These are phyloP conservation scores for Trichosporon sp. DNA, from an alignment of 1,284 basidiomycete species.

Conservation along the genomic window DNA sequence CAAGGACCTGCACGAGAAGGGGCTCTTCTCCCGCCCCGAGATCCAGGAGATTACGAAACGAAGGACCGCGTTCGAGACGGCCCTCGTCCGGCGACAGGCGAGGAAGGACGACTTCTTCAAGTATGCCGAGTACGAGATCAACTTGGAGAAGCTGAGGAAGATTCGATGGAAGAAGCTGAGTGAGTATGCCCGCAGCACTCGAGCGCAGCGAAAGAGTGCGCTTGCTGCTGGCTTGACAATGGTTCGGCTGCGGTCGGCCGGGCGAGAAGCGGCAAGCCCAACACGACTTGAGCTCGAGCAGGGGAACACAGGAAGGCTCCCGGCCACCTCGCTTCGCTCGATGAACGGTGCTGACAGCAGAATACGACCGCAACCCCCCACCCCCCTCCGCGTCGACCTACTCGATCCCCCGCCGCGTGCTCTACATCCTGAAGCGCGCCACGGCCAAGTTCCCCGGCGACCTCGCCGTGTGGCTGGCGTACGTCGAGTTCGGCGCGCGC, in stretches of 20 bases:
- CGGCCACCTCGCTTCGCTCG: too few species aligned
- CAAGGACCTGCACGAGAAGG: conserved; percentile 85
- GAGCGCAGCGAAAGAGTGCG: neutral
- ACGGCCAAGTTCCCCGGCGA: conserved; percentile 86
- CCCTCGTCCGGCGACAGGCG: conserved; percentile 77
- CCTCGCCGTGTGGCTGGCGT: conserved; percentile 82
- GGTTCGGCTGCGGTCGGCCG: too few species aligned
- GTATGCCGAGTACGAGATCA: conserved; percentile 91
- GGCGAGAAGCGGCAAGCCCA: too few species aligned
- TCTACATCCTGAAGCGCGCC: conserved; percentile 88
- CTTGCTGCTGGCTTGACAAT: too few species aligned
- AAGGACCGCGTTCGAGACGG: conserved; percentile 79
- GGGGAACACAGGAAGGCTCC: too few species aligned
- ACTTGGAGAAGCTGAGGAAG: conserved; percentile 74
- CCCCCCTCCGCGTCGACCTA: conserved; percentile 76
- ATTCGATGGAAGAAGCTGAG: conserved; percentile 73
- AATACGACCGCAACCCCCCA: conserved; percentile 52
- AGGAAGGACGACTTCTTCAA: conserved; percentile 86
- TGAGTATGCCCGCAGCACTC: conserved; percentile 56
- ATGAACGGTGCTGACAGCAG: conserved; percentile 27
- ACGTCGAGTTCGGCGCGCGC: conserved; percentile 78
- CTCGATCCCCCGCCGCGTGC: conserved; percentile 76
- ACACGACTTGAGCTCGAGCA: too few species aligned
- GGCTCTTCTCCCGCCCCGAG: conserved; percentile 71
- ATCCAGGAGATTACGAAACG: conserved; percentile 82